A percentile compares a stretch with the other conserved stretches of the same genome.
Conservation (phyloP, 1,139 yeast genomes). For the Lipomyces yarrowii region DNA sequence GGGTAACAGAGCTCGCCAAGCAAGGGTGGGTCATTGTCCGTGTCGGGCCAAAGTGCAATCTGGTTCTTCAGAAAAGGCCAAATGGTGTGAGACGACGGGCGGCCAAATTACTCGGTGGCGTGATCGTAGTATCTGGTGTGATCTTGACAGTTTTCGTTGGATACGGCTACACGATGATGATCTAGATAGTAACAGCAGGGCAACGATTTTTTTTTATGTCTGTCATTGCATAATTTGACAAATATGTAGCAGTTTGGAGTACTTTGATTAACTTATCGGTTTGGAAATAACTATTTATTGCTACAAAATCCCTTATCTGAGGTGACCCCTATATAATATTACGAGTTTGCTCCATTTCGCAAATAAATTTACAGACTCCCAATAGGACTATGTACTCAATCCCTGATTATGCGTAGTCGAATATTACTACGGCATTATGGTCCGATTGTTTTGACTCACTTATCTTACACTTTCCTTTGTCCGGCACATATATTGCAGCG, state of each 20-base stretch:
- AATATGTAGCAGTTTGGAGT: not conserved
- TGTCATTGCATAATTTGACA: not conserved
- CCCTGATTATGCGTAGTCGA: too few relatives aligned
- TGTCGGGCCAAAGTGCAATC: not conserved
- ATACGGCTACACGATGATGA: not conserved
- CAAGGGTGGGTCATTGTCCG: not conserved
- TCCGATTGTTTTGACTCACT: not conserved
- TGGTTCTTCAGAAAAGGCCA: not conserved
- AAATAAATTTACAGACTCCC: not conserved
- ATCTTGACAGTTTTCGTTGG: not conserved
- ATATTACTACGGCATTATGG: too few relatives aligned
- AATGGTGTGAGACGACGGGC: not conserved
- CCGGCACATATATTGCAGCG: not conserved
- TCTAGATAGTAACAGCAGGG: not conserved
- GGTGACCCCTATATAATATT: too few relatives aligned
- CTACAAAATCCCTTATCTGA: not conserved
- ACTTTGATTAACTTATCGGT: not conserved
- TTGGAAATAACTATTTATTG: not conserved
- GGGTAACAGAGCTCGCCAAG: not conserved
- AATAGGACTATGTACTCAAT: too few relatives aligned
- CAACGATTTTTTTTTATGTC: not conserved
- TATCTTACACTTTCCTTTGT: not conserved
- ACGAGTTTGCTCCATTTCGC: too few relatives aligned
- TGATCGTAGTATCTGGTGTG: not conserved
- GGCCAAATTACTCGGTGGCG: not conserved